Evolutionary conservation across 2,329 filamentous ascomycete species (phyloP), one percentile per base, ranked within the genome.

Genomic region (Trichoderma polysporum): DNA sequence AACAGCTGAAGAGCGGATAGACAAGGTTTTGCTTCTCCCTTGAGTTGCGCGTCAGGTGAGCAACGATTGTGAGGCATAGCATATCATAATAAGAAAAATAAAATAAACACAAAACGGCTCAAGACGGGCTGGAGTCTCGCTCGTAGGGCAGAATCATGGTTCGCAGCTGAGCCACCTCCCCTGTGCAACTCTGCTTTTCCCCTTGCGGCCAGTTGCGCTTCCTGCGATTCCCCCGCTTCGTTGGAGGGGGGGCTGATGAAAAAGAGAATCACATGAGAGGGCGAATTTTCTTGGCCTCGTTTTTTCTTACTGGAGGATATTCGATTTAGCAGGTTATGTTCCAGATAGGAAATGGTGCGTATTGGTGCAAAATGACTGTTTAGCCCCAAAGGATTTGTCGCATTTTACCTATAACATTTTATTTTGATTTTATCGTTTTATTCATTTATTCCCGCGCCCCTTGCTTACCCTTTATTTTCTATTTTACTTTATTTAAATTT

Each of bases 201-300:
- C 39, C 57, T 49, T 49, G 27, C 41, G 37, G 54, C 54, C 15
- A 19, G 37, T 41, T 49, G 12, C 37, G 22, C 33, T 57, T 27
- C 25, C 41, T 4, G 25, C n/a, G 17, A 9, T 47, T 57, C 52
- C 61, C 52, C 62, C 52, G 33, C 62, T n/a, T 57, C 45, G 15
- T 15, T 35, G 25, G 50, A 19, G 27, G 50, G 45, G 37, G 49
- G 60, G 41, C n/a, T 25, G 60, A 63, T 25, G 50, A 58, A 41
- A 45, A 33, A 31, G 13, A 7, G 17, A 57, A 65, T 65, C 62
- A 65, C 62, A 65, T 65, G 62, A 65, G 62, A 65, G 62, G 62
- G 29, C 33, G 62, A 65, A 31, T 37, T 65, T 65, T 65, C 56
- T 15, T 17, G 17, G 19, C 25, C 45, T 29, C 9, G 9, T n/a